Evolutionary conservation across 1,284 basidiomycete species (phyloP).

Genomic region (Papiliotrema fonsecae): DNA sequence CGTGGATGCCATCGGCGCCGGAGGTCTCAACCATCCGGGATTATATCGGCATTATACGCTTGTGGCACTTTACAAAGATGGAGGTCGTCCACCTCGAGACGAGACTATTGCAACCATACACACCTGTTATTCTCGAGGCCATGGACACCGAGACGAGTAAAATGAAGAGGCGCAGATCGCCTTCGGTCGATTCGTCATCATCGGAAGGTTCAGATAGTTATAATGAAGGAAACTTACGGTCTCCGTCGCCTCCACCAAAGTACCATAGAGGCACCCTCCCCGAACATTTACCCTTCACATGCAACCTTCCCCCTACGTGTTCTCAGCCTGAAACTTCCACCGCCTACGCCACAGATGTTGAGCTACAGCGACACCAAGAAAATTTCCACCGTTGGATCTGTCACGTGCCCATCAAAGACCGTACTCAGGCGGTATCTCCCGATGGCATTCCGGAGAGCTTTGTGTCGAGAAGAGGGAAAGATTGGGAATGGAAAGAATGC

Average conservation of each 20-base stretch:
- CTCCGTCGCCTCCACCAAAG: slow-evolving; percentile 17
- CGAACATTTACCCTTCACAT: slow-evolving; percentile 49
- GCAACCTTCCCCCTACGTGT: slow-evolving; percentile 77
- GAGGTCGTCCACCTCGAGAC: slow-evolving; percentile 5
- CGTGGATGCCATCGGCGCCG: background rate
- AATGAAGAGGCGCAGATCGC: slow-evolving; percentile 64
- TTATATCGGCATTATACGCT: background rate
- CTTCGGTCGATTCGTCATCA: slow-evolving; percentile 30
- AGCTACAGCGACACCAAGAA: slow-evolving; percentile 74
- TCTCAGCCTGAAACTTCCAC: slow-evolving; percentile 59
- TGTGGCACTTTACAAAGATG: background rate
- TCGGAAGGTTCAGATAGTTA: slow-evolving; percentile 4
- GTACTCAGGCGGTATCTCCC: background rate
- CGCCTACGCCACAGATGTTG: slow-evolving; percentile 57
- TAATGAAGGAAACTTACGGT: slow-evolving; percentile 2
- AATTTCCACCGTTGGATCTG: slow-evolving; percentile 79
- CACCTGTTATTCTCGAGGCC: too few relatives aligned
- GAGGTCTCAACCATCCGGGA: too few relatives aligned
- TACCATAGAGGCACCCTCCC: slow-evolving; percentile 25
- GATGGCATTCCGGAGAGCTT: slow-evolving; percentile 27
- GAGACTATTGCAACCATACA: too few relatives aligned
- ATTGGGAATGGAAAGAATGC: slow-evolving; percentile 50
- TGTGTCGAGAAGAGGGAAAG: slow-evolving; percentile 7
- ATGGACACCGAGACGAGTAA: slow-evolving; percentile 53
- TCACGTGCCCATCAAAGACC: slow-evolving; percentile 40